A percentile compares a stretch with the other conserved stretches of the same genome.
These are phyloP conservation scores for Sclerotinia spermophila DNA, from an alignment of 2,329 filamentous ascomycete species.

Conservation along the genomic window DNA sequence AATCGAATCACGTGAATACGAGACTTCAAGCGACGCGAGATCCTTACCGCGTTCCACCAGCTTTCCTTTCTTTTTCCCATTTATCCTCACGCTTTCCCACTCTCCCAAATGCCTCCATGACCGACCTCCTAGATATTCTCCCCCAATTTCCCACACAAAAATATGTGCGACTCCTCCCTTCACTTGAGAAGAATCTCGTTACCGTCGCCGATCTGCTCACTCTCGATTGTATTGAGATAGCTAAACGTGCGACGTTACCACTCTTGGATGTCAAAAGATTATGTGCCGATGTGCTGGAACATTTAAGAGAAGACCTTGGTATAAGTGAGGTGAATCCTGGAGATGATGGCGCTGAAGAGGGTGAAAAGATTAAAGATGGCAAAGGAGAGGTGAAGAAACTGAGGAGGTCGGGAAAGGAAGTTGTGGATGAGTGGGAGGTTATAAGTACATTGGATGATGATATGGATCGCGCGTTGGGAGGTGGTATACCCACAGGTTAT, in stretches of 20 bases:
- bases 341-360: background rate
- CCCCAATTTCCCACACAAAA: conserved; percentile 71
- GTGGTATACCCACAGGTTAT: conserved; percentile 76
- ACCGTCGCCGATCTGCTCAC: conserved; percentile 82
- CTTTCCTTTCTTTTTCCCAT: background rate
- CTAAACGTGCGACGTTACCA: conserved; percentile 79
- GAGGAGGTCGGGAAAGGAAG: conserved; percentile 38
- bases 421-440: conserved; percentile 46
- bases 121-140: conserved; percentile 78
- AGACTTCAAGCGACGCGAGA: background rate
- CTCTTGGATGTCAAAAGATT: conserved; percentile 76
- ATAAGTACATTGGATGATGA: conserved; percentile 78
- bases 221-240: conserved; percentile 76
- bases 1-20: background rate
- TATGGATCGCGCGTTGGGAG: conserved; percentile 69
- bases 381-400: conserved; percentile 17
- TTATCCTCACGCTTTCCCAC: background rate
- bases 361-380: background rate
- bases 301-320: conserved; percentile 58
- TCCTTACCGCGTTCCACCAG: background rate
- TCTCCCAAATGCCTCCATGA: conserved; percentile 55
- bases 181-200: conserved; percentile 73
- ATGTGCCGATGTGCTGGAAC: conserved; percentile 60
- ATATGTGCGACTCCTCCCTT: conserved; percentile 72
- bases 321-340: conserved; percentile 17